Percentiles rank a stretch among this genome's conserved stretches.
Conservation (phyloP, 169 alveolate genomes). For the Babesia sp. region DNA sequence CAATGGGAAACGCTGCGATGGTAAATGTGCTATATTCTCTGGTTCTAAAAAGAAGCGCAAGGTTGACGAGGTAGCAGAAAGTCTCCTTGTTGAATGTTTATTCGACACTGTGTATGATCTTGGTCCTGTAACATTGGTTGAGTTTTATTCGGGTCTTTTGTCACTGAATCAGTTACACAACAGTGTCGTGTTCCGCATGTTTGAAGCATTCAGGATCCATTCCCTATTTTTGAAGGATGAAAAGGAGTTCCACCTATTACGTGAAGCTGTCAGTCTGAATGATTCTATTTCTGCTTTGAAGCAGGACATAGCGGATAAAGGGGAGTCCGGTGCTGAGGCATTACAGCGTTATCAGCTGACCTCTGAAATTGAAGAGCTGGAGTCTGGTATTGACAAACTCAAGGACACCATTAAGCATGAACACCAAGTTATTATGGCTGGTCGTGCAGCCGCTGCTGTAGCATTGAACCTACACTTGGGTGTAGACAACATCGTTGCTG, state of each 20-base stretch:
- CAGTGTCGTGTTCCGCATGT: constrained; percentile 9
- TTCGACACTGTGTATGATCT: constrained; percentile 51
- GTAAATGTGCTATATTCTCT: constrained; percentile 16
- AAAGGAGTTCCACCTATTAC: constrained; percentile 15
- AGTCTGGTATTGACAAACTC: constrained; percentile 1
- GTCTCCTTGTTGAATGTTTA: constrained; percentile 44
- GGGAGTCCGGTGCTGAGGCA: constrained; percentile 6
- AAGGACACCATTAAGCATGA: constrained; percentile 22
- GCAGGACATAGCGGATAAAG: background rate
- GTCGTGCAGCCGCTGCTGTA: constrained; percentile 39
- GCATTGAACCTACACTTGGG: constrained; percentile 53
- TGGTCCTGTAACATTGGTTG: constrained; percentile 40
- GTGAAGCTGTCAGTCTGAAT: constrained; percentile 17
- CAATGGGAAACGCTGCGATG: constrained; percentile 32
- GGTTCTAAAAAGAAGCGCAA: background rate
- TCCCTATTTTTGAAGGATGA: constrained; percentile 23
- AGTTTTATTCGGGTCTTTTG: constrained; percentile 46
- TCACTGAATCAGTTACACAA: constrained; percentile 43
- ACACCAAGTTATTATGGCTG: constrained; percentile 24
- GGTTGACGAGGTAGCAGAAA: constrained; percentile 30
- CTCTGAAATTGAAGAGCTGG: constrained; percentile 23
- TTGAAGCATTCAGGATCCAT: constrained; percentile 21
- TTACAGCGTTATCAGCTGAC: constrained; percentile 26
- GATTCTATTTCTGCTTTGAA: background rate
- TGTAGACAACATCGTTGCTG: constrained; percentile 47